Conservation (phyloP, 805 yeast species). For the Candida glaebosa region DNA sequence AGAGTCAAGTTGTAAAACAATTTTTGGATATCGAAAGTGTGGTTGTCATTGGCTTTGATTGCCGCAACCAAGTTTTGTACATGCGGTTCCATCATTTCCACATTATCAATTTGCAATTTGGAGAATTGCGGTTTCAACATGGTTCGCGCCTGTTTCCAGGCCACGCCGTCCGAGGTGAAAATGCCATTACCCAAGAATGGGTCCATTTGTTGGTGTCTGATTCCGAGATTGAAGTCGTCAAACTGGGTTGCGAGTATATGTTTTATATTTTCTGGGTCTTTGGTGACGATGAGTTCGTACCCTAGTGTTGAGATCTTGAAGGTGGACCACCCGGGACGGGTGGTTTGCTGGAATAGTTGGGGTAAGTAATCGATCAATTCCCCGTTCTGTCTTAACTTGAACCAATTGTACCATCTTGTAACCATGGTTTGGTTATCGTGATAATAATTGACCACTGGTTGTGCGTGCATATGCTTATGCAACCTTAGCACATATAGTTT, state of each 20-base stretch:
- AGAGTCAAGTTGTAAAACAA: constrained; percentile 37
- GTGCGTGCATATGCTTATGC: too few species aligned
- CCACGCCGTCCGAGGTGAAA: constrained; percentile 40
- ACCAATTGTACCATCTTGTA: constrained; percentile 9
- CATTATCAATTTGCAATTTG: constrained; percentile 41
- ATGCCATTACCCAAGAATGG: constrained; percentile 43
- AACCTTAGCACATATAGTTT: too few species aligned
- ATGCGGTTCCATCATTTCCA: constrained; percentile 37
- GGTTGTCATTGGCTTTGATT: constrained; percentile 22
- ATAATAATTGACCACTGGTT: constrained; percentile 3
- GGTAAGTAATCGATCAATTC: constrained; percentile 14
- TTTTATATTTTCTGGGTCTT: constrained; percentile 41
- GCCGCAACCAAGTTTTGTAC: constrained; percentile 32
- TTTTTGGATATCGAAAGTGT: constrained; percentile 34
- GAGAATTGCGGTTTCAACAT: constrained; percentile 45
- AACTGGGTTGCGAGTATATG: constrained; percentile 42
- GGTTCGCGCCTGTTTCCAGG: constrained; percentile 42
- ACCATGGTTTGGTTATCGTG: constrained; percentile 19
- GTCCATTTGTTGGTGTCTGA: constrained; percentile 33
- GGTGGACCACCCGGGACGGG: constrained; percentile 10
- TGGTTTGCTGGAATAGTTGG: constrained; percentile 11
- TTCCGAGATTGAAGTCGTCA: constrained; percentile 37
- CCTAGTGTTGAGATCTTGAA: constrained; percentile 16
- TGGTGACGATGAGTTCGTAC: constrained; percentile 19
- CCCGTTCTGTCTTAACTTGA: constrained; percentile 17